phyloP scores from a whole-genome alignment of 352 stramenopile genomes.

The Phytophthora niederhauseri region DNA sequence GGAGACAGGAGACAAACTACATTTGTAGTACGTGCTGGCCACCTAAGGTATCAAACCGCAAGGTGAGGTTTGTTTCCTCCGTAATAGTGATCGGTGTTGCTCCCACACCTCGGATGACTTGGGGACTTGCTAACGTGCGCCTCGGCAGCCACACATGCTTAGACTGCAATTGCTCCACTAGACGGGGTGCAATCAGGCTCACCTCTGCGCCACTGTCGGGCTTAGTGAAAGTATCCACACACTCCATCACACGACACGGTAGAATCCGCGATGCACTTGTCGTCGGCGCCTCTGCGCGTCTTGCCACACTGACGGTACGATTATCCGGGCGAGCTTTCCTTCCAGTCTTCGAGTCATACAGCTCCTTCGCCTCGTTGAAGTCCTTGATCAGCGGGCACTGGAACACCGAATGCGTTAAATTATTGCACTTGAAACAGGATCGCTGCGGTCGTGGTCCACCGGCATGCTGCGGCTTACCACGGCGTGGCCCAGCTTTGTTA shows the following conservation, averaged over 20 bases:
- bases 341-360: neutral
- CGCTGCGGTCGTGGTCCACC: neutral
- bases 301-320: neutral
- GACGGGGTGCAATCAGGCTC: too few species aligned
- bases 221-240: neutral
- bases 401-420: neutral
- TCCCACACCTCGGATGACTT: neutral
- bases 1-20: too few species aligned
- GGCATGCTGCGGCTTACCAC: neutral
- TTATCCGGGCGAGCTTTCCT: neutral
- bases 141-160: too few species aligned
- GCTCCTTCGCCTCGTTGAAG: neutral
- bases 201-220: neutral
- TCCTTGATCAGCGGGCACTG: neutral
- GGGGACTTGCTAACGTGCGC: too few species aligned
- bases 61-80: neutral
- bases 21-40: too few species aligned
- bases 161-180: too few species aligned
- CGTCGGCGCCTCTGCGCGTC: neutral
- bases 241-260: neutral
- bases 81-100: neutral
- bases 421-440: neutral
- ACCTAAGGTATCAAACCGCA: too few species aligned
- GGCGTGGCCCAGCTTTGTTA: neutral
- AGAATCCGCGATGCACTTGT: neutral